Evolutionary conservation across 306 rosid genomes (phyloP).

Genomic region (Fragaria iinumae): DNA sequence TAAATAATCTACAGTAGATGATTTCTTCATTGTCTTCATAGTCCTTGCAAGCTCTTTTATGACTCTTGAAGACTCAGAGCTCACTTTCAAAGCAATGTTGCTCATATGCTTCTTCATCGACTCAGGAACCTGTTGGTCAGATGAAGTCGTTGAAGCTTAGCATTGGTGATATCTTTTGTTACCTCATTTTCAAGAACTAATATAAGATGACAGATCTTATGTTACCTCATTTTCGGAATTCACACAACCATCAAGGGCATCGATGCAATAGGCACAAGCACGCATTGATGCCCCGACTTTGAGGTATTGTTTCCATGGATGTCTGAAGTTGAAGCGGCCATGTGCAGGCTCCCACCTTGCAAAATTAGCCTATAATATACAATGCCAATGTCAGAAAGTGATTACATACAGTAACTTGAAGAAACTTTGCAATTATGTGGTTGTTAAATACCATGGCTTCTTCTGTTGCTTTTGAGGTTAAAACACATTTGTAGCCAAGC

Average conservation of each 20-base stretch:
- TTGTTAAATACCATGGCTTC: constrained; percentile 54
- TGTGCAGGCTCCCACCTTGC: constrained; percentile 93
- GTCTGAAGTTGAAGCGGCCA: constrained; percentile 72
- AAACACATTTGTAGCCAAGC: constrained; percentile 65
- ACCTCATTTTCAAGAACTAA: background rate
- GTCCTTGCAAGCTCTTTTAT: constrained; percentile 54
- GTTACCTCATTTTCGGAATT: constrained; percentile 57
- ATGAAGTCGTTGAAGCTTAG: background rate
- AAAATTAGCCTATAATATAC: constrained; percentile 60
- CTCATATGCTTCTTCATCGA: constrained; percentile 45
- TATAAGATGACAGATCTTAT: background rate
- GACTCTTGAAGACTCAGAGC: constrained; percentile 41
- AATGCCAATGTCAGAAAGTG: background rate
- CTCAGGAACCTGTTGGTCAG: constrained; percentile 42
- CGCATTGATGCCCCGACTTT: constrained; percentile 76
- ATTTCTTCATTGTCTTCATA: constrained; percentile 59
- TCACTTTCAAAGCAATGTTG: constrained; percentile 39
- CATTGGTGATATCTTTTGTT: background rate
- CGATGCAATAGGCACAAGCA: constrained; percentile 66
- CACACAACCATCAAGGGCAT: constrained; percentile 70
- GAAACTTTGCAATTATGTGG: background rate
- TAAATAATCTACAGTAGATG: constrained; percentile 41
- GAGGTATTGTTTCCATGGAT: constrained; percentile 86
- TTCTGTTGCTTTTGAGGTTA: constrained; percentile 62
- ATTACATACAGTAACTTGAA: background rate